A percentile compares a stretch with the other conserved stretches of the same genome.
These are phyloP conservation scores for Leccinum solheimii DNA, from an alignment of 1,284 basidiomycete species.

Conservation along the genomic window DNA sequence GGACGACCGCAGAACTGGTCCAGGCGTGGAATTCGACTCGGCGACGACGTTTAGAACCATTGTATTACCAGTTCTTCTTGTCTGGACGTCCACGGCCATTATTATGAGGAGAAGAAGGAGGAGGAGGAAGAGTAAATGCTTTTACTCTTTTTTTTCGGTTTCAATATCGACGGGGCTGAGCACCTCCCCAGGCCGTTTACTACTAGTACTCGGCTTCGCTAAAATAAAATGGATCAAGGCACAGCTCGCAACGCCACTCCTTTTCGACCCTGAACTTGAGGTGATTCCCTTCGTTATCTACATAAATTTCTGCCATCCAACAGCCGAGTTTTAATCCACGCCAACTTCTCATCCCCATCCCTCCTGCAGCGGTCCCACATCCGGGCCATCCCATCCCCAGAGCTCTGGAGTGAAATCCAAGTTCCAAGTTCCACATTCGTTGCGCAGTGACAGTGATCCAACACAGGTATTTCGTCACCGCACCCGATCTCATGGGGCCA, in stretches of 20 bases:
- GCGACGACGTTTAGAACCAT: slow-evolving; percentile 20
- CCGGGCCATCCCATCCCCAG: neutral
- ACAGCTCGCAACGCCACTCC: slow-evolving; percentile 11
- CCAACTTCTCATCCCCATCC: neutral
- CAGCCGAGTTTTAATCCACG: neutral
- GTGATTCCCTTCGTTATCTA: neutral
- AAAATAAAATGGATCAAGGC: slow-evolving; percentile 10
- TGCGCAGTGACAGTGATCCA: neutral
- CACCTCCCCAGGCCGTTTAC: neutral
- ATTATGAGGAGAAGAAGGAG: neutral
- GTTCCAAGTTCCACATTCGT: neutral
- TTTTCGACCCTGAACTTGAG: neutral
- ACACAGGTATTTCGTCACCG: neutral
- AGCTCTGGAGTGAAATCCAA: neutral
- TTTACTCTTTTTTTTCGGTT: slow-evolving; percentile 9
- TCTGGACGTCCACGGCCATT: neutral
- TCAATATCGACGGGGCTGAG: slow-evolving; percentile 19
- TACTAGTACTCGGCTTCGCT: neutral
- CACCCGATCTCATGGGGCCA: neutral
- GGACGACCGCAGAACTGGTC: slow-evolving; percentile 31
- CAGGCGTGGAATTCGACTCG: slow-evolving; percentile 5
- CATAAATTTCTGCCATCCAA: neutral
- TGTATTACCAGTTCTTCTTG: neutral
- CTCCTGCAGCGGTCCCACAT: neutral
- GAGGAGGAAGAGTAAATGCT: neutral